phyloP scores from a whole-genome alignment of 1,139 yeast genomes.

The Blastobotrys buckinghamii region DNA sequence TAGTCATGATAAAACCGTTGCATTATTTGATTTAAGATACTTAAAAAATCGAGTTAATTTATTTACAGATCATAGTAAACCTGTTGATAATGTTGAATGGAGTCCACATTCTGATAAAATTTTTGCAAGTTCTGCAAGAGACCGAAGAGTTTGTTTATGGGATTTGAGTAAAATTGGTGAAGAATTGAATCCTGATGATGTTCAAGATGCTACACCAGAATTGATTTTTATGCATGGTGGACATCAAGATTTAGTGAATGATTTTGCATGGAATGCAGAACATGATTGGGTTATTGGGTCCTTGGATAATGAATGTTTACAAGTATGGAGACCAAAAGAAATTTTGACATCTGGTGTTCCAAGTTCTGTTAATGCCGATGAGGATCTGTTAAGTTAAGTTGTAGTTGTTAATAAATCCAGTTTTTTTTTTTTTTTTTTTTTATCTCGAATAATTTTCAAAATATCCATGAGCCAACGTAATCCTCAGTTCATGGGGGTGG shows the following conservation, averaged over 20 bases:
- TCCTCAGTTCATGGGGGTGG: no score
- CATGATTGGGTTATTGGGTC: constrained; percentile 72
- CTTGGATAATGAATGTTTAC: constrained; percentile 81
- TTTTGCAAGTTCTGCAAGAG: constrained; percentile 68
- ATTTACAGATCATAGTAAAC: constrained; percentile 46
- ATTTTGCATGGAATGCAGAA: constrained; percentile 71
- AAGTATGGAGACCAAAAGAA: constrained; percentile 51
- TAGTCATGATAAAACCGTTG: constrained; percentile 52
- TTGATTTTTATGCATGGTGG: constrained; percentile 78
- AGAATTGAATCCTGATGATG: constrained; percentile 31
- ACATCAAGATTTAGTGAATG: constrained; percentile 82
- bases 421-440: no score
- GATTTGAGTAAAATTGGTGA: constrained; percentile 44
- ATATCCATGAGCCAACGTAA: no score
- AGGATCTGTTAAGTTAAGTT: no score
- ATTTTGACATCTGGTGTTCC: background rate
- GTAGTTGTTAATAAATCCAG: no score
- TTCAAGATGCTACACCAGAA: constrained; percentile 32
- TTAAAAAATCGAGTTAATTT: constrained; percentile 27
- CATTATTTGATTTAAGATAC: constrained; percentile 65
- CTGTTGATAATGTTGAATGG: constrained; percentile 72
- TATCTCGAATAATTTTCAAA: no score
- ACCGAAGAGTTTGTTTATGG: constrained; percentile 68
- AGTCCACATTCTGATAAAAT: constrained; percentile 55
- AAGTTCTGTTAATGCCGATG: no score